Conservation (phyloP, 139 green algal genomes). For the Chlamydomonas eustigma region DNA sequence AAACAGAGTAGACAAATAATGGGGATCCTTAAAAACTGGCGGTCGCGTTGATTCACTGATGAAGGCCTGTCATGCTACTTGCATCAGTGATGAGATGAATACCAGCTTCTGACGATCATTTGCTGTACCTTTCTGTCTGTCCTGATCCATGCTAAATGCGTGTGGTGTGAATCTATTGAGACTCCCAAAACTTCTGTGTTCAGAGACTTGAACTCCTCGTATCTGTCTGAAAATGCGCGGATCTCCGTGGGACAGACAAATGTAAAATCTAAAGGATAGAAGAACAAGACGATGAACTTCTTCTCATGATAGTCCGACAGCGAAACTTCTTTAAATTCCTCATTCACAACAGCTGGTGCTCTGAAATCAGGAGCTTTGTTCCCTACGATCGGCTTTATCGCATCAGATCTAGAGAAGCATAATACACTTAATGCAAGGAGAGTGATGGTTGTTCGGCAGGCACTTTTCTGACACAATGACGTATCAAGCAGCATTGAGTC, state of each 20-base stretch:
- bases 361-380: neutral
- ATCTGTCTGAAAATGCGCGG: conserved; percentile 58
- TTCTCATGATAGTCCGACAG: neutral
- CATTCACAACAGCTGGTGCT: neutral
- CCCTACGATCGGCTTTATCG: neutral
- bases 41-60: too few species aligned
- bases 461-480: too few species aligned
- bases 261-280: conserved; percentile 55
- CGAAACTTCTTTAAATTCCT: neutral
- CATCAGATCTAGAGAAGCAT: neutral
- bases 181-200: conserved; percentile 73
- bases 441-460: too few species aligned
- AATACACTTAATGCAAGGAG: too few species aligned
- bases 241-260: conserved; percentile 79
- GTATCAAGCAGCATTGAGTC: too few species aligned
- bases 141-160: conserved; percentile 95
- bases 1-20: too few species aligned
- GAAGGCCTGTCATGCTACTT: too few species aligned
- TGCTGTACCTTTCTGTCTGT: conserved; percentile 69
- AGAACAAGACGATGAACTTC: neutral
- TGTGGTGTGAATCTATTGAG: conserved; percentile 92
- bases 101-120: too few species aligned
- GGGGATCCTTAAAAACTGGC: too few species aligned
- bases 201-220: conserved; percentile 75
- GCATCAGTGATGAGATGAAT: too few species aligned